Evolutionary conservation across 2,329 filamentous ascomycete genomes (phyloP).

Genomic region (Verticillium longisporum): DNA sequence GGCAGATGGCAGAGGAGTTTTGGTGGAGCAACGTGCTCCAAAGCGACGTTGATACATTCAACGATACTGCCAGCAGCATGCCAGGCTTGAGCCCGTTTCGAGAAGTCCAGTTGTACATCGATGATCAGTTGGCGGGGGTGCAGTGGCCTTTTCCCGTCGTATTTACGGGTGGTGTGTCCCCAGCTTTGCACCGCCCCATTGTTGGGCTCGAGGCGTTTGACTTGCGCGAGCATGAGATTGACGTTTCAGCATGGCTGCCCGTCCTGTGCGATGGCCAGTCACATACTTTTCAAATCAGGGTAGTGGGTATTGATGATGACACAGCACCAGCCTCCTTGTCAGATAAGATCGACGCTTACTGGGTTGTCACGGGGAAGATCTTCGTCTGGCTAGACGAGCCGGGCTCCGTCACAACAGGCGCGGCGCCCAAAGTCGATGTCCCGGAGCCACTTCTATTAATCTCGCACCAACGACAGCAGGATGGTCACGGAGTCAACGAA

Average conservation of each 20-base stretch:
- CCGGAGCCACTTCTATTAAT: constrained; percentile 39
- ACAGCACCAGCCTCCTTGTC: constrained; percentile 40
- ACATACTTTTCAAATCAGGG: constrained; percentile 62
- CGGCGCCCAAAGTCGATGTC: constrained; percentile 20
- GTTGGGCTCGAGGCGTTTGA: constrained; percentile 77
- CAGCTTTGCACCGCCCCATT: constrained; percentile 69
- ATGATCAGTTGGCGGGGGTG: constrained; percentile 65
- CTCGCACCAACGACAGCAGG: constrained; percentile 38
- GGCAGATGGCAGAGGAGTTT: constrained; percentile 72
- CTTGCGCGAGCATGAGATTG: constrained; percentile 72
- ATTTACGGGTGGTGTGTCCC: constrained; percentile 74
- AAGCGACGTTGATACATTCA: constrained; percentile 53
- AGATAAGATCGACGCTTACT: constrained; percentile 54
- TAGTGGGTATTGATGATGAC: constrained; percentile 58
- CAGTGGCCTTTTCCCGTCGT: constrained; percentile 78
- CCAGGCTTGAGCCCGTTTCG: constrained; percentile 68
- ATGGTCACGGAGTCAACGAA: constrained; percentile 47
- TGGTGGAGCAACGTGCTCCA: constrained; percentile 77
- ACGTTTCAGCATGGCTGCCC: constrained; percentile 71
- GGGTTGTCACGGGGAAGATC: constrained; percentile 73
- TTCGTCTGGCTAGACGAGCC: constrained; percentile 65
- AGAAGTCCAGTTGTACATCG: constrained; percentile 71
- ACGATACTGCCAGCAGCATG: constrained; percentile 45
- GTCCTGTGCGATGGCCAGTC: constrained; percentile 56
- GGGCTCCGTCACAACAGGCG: constrained; percentile 45